Conservation (phyloP, 1,139 yeast genomes). For the Suhomyces coccinellae region DNA sequence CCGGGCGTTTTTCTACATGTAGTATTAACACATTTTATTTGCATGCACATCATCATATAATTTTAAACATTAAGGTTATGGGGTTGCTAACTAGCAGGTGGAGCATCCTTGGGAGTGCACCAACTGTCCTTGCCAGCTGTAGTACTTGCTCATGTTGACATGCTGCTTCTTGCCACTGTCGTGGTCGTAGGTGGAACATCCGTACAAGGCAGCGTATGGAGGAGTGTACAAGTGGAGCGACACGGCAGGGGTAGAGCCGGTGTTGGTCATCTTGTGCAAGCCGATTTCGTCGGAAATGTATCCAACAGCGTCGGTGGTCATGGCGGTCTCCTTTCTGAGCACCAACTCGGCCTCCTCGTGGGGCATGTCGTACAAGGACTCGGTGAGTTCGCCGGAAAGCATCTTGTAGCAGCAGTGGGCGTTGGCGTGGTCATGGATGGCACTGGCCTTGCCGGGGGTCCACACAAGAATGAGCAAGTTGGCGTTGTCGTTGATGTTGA, state of each 20-base stretch:
- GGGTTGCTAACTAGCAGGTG: constrained; percentile 25
- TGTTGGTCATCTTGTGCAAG: constrained; percentile 63
- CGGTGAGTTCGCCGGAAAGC: constrained; percentile 59
- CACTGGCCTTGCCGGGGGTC: constrained; percentile 67
- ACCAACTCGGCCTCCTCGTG: constrained; percentile 27
- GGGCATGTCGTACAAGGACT: constrained; percentile 60
- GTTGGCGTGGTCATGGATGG: constrained; percentile 75
- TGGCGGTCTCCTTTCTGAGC: constrained; percentile 34
- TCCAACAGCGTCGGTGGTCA: constrained; percentile 53
- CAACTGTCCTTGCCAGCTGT: constrained; percentile 59
- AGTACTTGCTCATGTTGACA: constrained; percentile 62
- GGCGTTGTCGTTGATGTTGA: constrained; percentile 67
- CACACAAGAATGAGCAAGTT: constrained; percentile 68
- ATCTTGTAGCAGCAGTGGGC: constrained; percentile 74
- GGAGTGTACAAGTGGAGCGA: constrained; percentile 77
- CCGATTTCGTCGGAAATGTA: constrained; percentile 71
- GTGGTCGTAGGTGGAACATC: constrained; percentile 63
- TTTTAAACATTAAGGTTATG: neutral
- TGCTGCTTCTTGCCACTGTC: constrained; percentile 53
- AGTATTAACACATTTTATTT: neutral
- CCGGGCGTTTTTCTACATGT: no score
- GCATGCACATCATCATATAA: neutral
- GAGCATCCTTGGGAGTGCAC: constrained; percentile 32
- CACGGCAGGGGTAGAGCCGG: constrained; percentile 50
- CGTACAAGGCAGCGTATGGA: constrained; percentile 70